Percentiles rank a stretch among this genome's conserved stretches.
Evolutionary conservation across 768 basidiomycete species (phyloP).

Genomic region (Naematelia encephala): DNA sequence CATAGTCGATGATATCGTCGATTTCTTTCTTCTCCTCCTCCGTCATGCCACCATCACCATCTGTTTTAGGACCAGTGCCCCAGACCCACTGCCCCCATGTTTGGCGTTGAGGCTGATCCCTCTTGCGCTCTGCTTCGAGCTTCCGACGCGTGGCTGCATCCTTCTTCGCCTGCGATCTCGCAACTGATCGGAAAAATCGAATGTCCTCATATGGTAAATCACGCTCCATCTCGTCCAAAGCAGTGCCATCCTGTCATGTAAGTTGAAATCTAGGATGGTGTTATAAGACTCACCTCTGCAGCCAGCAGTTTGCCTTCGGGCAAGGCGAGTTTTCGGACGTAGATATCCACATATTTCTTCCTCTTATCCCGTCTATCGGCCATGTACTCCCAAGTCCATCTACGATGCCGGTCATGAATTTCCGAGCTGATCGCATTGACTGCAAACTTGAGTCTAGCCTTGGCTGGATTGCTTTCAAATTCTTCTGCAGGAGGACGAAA

Average conservation of each 20-base stretch:
- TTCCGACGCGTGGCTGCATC: conserved; percentile 68
- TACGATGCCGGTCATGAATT: conserved; percentile 73
- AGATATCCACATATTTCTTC: conserved; percentile 75
- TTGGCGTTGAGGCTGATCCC: conserved; percentile 58
- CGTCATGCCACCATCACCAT: conserved; percentile 60
- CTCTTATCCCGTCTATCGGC: conserved; percentile 82
- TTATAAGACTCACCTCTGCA: conserved; percentile 55
- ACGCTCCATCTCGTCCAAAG: conserved; percentile 66
- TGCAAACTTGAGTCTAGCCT: conserved; percentile 73
- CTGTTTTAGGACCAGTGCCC: conserved; percentile 61
- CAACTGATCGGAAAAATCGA: conserved; percentile 93
- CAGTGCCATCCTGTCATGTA: conserved; percentile 36
- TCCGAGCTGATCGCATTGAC: conserved; percentile 72
- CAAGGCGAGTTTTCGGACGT: conserved; percentile 57
- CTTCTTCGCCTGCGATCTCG: conserved; percentile 79
- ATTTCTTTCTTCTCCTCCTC: conserved; percentile 86
- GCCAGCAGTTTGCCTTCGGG: conserved; percentile 57
- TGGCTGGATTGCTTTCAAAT: conserved; percentile 61
- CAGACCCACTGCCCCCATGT: conserved; percentile 68
- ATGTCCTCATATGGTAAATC: conserved; percentile 92
- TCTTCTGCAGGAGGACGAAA: conserved; percentile 68
- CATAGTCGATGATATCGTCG: conserved; percentile 85
- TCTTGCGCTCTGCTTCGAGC: conserved; percentile 65
- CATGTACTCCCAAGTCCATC: conserved; percentile 92
- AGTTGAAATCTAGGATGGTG: neutral